A percentile compares a stretch with the other conserved stretches of the same genome.
Conservation (phyloP, 768 basidiomycete species). For the Mycena chlorophos region DNA sequence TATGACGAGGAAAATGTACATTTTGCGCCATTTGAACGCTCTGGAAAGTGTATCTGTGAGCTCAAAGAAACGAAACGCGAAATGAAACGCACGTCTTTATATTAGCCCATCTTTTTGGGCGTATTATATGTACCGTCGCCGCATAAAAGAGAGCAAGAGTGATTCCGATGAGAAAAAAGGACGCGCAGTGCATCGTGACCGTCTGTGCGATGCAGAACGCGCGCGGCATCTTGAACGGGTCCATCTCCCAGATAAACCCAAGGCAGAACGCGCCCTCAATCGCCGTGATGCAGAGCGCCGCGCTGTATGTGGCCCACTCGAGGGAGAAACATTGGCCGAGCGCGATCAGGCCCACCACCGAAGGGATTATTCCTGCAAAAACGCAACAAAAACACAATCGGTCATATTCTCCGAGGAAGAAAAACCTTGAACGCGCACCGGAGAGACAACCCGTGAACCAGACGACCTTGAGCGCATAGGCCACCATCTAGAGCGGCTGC, state of each 20-base stretch:
- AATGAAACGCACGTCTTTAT: constrained; percentile 22
- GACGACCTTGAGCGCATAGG: constrained; percentile 15
- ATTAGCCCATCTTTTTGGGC: constrained; percentile 44
- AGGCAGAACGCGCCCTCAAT: constrained; percentile 5
- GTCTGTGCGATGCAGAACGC: constrained; percentile 57
- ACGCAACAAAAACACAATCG: not conserved
- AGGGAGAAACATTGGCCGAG: not conserved
- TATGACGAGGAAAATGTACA: constrained; percentile 44
- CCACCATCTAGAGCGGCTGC: constrained; percentile 14
- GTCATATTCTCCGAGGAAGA: not conserved
- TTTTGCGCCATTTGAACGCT: constrained; percentile 47
- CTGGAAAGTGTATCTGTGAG: constrained; percentile 28
- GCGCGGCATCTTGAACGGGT: constrained; percentile 57
- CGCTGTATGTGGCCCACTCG: not conserved
- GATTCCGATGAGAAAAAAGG: constrained; percentile 47
- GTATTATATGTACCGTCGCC: constrained; percentile 39
- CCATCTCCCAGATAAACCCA: constrained; percentile 62
- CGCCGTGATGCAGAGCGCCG: constrained; percentile 4
- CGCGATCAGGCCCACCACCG: not conserved
- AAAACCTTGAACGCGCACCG: too few relatives aligned
- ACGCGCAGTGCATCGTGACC: constrained; percentile 42
- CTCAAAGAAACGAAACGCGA: not conserved
- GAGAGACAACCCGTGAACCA: constrained; percentile 10
- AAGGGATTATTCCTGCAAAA: constrained; percentile 8
- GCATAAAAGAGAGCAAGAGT: constrained; percentile 46